Evolutionary conservation across 2,329 filamentous ascomycete species (phyloP).

Genomic region (Exophiala sp.): DNA sequence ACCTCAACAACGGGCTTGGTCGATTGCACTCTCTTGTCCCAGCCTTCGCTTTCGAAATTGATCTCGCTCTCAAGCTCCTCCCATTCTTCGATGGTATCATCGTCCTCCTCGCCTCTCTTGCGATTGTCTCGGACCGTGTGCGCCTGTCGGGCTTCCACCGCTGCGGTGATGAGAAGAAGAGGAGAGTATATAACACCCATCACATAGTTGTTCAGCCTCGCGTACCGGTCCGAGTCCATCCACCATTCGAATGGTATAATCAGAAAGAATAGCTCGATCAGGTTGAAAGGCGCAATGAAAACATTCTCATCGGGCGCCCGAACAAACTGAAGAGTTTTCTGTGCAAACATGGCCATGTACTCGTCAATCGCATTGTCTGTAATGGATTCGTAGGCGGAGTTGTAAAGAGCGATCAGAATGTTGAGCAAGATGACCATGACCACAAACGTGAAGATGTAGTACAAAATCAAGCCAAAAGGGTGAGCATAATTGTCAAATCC

Average conservation of each 20-base stretch:
- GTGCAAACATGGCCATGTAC: conserved; percentile 86
- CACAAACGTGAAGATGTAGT: conserved; percentile 96
- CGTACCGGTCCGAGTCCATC: conserved; percentile 71
- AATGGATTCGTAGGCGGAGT: conserved; percentile 92
- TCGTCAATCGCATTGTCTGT: conserved; percentile 91
- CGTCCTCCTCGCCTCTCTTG: conserved; percentile 77
- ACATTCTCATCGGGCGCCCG: conserved; percentile 97
- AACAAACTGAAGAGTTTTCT: conserved; percentile 95
- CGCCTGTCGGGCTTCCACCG: conserved; percentile 65
- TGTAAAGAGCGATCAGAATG: conserved; percentile 94
- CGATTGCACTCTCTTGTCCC: conserved; percentile 74
- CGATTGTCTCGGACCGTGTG: conserved; percentile 69
- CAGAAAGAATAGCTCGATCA: conserved; percentile 80
- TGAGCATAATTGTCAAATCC: conserved; percentile 88
- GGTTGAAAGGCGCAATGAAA: conserved; percentile 92
- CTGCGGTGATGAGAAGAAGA: conserved; percentile 73
- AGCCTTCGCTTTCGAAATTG: conserved; percentile 79
- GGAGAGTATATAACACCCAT: conserved; percentile 86
- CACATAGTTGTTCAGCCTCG: conserved; percentile 78
- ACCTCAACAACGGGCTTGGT: conserved; percentile 78
- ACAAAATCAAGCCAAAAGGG: conserved; percentile 90
- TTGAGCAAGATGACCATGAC: conserved; percentile 95
- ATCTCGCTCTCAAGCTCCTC: conserved; percentile 71
- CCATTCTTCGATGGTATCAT: conserved; percentile 88
- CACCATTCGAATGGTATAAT: conserved; percentile 91